Base-by-base conservation (phyloP, 164 flowering plant genomes). In the Echeveria elegans region DNA sequence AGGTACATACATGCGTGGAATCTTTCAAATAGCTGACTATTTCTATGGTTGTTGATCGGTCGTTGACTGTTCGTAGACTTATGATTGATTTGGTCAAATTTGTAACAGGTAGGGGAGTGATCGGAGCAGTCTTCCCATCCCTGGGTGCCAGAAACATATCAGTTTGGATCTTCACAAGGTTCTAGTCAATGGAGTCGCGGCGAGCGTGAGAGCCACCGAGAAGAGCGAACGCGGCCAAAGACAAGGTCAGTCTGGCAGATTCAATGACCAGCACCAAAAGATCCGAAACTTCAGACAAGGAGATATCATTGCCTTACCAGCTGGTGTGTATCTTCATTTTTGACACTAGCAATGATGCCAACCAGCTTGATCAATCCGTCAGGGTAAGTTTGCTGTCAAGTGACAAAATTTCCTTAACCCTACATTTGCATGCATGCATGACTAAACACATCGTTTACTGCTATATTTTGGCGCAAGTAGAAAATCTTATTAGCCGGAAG, bases 61-160 rank as follows among this genome's bases (percentile, higher is more conserved):
- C 24, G 41, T 16, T 43, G 21, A 24, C 29, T 45, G 1, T 30
- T 18, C 21, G 1, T 43, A 32, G 45, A 45, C 21, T n/a, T n/a
- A n/a, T n/a, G n/a, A n/a, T 43, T 43, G 45, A 45, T 15, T 14
- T 72, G 28, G 2, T 58, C 65, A 37, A 66, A 11, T 32, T 12
- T n/a, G 12, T 12, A 63, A 30, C 81, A 83, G 92, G 92, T n/a
- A 75, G 75, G 69, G 88, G 88, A 26, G 16, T 73, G 12, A 5
- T 34, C 0, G 86, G 91, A 36, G 66, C 45, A 1, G 29, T 66
- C 16, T 23, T 80, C n/a, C n/a, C n/a, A n/a, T n/a, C n/a, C 85
- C 91, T 5, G 94, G 94, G 10, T 88, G 94, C 63, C 91, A 0
- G 87, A 86, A 65, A 78, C 94, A 0, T 88, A 18, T 73, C 80